Percentiles rank a stretch among this genome's conserved stretches.
phyloP scores from a whole-genome alignment of 192 early-diverging fungal species.

The Paraglomus occultum region DNA sequence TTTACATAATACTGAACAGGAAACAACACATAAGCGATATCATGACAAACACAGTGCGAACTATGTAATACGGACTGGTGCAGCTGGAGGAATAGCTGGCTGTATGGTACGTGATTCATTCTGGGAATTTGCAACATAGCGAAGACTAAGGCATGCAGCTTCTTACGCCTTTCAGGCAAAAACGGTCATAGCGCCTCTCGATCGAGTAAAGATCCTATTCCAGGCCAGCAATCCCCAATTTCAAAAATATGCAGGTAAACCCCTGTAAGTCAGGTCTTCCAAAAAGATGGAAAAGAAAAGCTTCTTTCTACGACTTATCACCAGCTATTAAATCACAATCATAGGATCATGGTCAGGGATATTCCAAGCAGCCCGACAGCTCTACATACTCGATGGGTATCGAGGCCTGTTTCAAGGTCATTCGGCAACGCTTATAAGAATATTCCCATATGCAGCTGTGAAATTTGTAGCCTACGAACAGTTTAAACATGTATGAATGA shows the following conservation, averaged over 20 bases:
- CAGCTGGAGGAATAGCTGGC: constrained; percentile 48
- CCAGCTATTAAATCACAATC: background rate
- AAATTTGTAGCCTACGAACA: constrained; percentile 98
- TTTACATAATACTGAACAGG: background rate
- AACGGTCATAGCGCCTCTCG: constrained; percentile 75
- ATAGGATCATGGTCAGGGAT: constrained; percentile 77
- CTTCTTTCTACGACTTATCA: background rate
- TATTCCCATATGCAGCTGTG: constrained; percentile 96
- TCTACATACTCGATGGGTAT: constrained; percentile 68
- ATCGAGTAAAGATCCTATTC: constrained; percentile 85
- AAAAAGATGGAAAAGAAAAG: background rate
- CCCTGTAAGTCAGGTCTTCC: background rate
- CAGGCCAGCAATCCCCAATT: constrained; percentile 75
- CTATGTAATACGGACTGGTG: constrained; percentile 42
- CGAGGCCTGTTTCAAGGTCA: constrained; percentile 93
- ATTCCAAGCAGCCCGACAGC: constrained; percentile 75
- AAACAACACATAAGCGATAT: background rate
- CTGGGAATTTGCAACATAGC: background rate
- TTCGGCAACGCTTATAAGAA: constrained; percentile 86
- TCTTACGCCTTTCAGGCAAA: constrained; percentile 58
- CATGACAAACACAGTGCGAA: constrained; percentile 35
- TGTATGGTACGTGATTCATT: constrained; percentile 36
- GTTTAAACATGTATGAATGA: constrained; percentile 52
- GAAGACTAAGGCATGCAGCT: background rate
- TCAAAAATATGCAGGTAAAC: constrained; percentile 61